Conservation (phyloP, 768 basidiomycete genomes). For the Boletus subcaerulescens region DNA sequence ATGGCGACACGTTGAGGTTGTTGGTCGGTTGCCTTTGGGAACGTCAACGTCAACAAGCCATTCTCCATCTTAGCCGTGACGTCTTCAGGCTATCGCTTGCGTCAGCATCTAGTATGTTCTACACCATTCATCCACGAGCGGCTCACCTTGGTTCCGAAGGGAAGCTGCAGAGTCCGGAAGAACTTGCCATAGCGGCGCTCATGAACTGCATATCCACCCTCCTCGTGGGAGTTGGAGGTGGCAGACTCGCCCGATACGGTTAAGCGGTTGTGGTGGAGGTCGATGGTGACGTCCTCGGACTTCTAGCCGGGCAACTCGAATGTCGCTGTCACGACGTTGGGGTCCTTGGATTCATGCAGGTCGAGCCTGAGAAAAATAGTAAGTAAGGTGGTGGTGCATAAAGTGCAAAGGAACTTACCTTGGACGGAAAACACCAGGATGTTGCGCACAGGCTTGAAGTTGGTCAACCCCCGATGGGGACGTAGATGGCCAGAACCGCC, state of each 20-base stretch:
- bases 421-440: constrained; percentile 11
- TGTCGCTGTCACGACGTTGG: constrained; percentile 45
- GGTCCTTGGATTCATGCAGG: constrained; percentile 41
- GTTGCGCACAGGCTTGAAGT: neutral
- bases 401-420: constrained; percentile 4
- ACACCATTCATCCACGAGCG: too few species aligned
- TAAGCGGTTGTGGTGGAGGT: constrained; percentile 40
- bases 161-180: constrained; percentile 42
- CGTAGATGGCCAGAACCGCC: constrained; percentile 5
- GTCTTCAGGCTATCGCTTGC: constrained; percentile 28
- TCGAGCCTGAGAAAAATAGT: constrained; percentile 33
- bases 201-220: constrained; percentile 40
- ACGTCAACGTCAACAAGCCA: constrained; percentile 44
- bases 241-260: constrained; percentile 46
- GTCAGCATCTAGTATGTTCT: neutral
- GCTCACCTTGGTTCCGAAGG: constrained; percentile 42
- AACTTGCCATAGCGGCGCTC: constrained; percentile 46
- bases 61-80: constrained; percentile 33
- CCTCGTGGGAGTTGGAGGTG: constrained; percentile 32
- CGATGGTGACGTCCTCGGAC: constrained; percentile 46
- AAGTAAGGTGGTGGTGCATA: fast-evolving
- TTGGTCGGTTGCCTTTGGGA: constrained; percentile 41
- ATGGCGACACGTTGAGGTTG: constrained; percentile 39
- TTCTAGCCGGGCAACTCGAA: constrained; percentile 54
- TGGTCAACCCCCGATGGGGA: neutral